These are phyloP conservation scores for Exophiala sp. DNA, from an alignment of 2,329 filamentous ascomycete genomes.

Conservation along the genomic window DNA sequence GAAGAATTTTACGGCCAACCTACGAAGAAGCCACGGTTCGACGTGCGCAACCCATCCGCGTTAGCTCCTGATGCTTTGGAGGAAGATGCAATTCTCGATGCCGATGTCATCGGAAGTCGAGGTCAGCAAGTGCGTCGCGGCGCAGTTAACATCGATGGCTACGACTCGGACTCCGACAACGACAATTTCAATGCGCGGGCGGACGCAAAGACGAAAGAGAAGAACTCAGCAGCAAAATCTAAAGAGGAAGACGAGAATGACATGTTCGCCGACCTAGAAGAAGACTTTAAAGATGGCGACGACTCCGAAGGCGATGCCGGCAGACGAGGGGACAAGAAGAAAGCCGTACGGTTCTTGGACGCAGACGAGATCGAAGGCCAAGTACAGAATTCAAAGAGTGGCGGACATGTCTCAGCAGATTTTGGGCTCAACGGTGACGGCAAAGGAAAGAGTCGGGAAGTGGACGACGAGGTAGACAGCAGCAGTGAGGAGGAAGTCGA, in stretches of 20 bases:
- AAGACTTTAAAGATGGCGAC: conserved; percentile 55
- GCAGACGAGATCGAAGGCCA: conserved; percentile 73
- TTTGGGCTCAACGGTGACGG: conserved; percentile 44
- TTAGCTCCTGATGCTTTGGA: conserved; percentile 77
- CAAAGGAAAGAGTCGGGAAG: conserved; percentile 31
- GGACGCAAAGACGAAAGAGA: conserved; percentile 53
- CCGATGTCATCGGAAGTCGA: conserved; percentile 81
- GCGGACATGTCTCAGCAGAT: conserved; percentile 62
- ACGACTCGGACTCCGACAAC: conserved; percentile 88
- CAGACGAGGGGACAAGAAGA: conserved; percentile 55
- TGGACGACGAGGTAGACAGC: conserved; percentile 63
- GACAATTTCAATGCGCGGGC: conserved; percentile 80
- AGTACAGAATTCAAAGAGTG: conserved; percentile 67
- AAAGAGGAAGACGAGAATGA: conserved; percentile 49
- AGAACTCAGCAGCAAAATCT: conserved; percentile 41
- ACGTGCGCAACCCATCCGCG: conserved; percentile 88
- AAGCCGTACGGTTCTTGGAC: conserved; percentile 59
- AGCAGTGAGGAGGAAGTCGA: conserved; percentile 57
- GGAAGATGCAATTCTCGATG: conserved; percentile 74
- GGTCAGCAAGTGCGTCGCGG: conserved; percentile 77
- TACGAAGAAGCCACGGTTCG: conserved; percentile 82
- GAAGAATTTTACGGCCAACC: conserved; percentile 41
- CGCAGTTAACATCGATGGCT: conserved; percentile 93
- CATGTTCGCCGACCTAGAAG: conserved; percentile 75
- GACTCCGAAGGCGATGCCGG: conserved; percentile 49